Evolutionary conservation across 768 basidiomycete species (phyloP).

Genomic region (Boletus patriciae): DNA sequence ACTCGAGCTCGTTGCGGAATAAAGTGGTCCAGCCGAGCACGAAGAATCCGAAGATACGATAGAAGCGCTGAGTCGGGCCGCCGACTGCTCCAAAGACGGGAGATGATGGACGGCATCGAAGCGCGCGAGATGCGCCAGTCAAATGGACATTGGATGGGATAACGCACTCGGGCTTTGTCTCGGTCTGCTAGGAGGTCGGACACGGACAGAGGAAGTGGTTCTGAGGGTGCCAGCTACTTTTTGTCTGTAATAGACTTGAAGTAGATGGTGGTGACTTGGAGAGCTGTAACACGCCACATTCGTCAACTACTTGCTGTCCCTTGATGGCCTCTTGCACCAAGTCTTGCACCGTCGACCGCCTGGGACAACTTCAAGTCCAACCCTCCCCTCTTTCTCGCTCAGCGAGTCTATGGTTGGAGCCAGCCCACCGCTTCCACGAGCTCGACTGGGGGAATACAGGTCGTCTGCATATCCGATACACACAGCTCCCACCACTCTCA

Average conservation of each 20-base stretch:
- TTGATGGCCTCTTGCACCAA: slow-evolving; percentile 6
- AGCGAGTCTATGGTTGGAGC: background rate
- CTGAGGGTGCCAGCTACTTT: background rate
- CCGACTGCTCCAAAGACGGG: background rate
- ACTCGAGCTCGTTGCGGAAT: slow-evolving; percentile 13
- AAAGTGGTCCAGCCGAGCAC: slow-evolving; percentile 8
- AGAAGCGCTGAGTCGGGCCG: slow-evolving; percentile 3
- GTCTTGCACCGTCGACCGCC: background rate
- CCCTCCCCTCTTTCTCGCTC: background rate
- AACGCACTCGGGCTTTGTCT: background rate
- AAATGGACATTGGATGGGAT: slow-evolving; percentile 3
- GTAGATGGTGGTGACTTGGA: background rate
- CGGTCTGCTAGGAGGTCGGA: background rate
- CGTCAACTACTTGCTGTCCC: too few species aligned
- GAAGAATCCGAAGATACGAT: slow-evolving; percentile 13
- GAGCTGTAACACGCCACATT: background rate
- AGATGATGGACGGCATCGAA: background rate
- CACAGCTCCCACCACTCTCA: slow-evolving; percentile 6
- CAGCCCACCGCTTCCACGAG: background rate
- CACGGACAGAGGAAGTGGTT: slow-evolving; percentile 4
- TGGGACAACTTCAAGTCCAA: slow-evolving; percentile 1
- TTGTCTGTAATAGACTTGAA: background rate
- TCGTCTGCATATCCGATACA: slow-evolving; percentile 11
- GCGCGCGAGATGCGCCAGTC: slow-evolving; percentile 7
- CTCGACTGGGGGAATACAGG: background rate